Conservation (phyloP, 2,329 filamentous ascomycete species). For the Trichophyton mentagrophytes region DNA sequence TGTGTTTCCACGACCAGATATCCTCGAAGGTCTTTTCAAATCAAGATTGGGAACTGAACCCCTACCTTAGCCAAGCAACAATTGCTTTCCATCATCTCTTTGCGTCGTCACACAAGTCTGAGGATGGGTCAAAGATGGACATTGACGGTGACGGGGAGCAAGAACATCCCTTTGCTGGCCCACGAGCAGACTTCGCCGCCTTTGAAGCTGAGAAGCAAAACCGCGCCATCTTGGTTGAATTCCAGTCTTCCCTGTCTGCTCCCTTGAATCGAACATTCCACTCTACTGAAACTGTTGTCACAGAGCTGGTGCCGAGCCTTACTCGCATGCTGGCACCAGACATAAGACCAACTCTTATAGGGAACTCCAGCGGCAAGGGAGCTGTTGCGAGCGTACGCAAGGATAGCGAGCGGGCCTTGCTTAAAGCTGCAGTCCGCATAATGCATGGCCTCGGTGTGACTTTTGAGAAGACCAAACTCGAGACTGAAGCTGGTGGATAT, state of each 20-base stretch:
- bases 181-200: constrained; percentile 68
- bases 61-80: constrained; percentile 75
- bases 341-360: constrained; percentile 78
- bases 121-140: constrained; percentile 33
- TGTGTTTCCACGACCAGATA: constrained; percentile 80
- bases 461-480: constrained; percentile 69
- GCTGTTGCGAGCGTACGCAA: constrained; percentile 75
- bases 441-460: constrained; percentile 72
- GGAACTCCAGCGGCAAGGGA: constrained; percentile 50
- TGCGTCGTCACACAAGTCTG: constrained; percentile 52
- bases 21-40: constrained; percentile 65
- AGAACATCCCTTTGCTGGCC: constrained; percentile 64
- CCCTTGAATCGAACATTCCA: constrained; percentile 65
- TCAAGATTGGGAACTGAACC: constrained; percentile 84
- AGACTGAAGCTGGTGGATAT: constrained; percentile 48
- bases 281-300: constrained; percentile 62
- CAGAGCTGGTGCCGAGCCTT: constrained; percentile 74
- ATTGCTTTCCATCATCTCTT: constrained; percentile 89
- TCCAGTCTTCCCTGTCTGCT: constrained; percentile 61
- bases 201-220: constrained; percentile 71
- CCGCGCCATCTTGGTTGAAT: constrained; percentile 55
- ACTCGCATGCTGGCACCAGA: constrained; percentile 74
- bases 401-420: constrained; percentile 69
- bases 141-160: constrained; percentile 37
- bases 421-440: constrained; percentile 64